phyloP scores from a whole-genome alignment of 108 stramenopile species.

The Mediolabrus comicus region DNA sequence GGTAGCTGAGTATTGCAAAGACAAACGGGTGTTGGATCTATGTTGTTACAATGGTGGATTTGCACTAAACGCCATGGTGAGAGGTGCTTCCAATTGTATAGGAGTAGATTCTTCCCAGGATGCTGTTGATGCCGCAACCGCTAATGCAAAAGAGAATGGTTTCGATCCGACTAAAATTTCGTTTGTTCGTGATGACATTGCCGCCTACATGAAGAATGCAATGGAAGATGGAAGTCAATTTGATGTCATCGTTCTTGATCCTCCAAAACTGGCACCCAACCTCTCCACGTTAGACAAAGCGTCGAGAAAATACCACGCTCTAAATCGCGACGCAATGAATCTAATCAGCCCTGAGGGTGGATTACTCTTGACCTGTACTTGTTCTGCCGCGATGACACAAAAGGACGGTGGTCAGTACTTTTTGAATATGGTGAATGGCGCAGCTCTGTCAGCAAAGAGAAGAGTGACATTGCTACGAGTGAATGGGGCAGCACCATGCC shows the following conservation, averaged over 20 bases:
- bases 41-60: constrained; percentile 94
- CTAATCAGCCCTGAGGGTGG: constrained; percentile 75
- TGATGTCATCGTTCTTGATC: constrained; percentile 90
- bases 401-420: constrained; percentile 86
- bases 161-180: constrained; percentile 45
- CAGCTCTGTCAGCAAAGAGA: constrained; percentile 65
- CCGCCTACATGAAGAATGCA: constrained; percentile 72
- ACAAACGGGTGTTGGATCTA: constrained; percentile 80
- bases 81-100: constrained; percentile 48
- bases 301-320: constrained; percentile 80
- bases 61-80: constrained; percentile 69
- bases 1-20: constrained; percentile 54
- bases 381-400: constrained; percentile 94
- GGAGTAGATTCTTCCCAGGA: constrained; percentile 88
- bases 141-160: constrained; percentile 80
- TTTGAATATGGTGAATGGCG: constrained; percentile 70
- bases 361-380: constrained; percentile 91
- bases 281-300: constrained; percentile 65
- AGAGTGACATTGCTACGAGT: constrained; percentile 65
- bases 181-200: constrained; percentile 79
- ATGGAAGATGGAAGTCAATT: constrained; percentile 45
- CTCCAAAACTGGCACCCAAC: constrained; percentile 93
- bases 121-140: constrained; percentile 71
- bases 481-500: constrained; percentile 79
- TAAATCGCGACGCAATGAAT: constrained; percentile 91